Evolutionary conservation across 108 stramenopile species (phyloP), one percentile per base, ranked within the genome.

Genomic region (Licmophora abbreviata): DNA sequence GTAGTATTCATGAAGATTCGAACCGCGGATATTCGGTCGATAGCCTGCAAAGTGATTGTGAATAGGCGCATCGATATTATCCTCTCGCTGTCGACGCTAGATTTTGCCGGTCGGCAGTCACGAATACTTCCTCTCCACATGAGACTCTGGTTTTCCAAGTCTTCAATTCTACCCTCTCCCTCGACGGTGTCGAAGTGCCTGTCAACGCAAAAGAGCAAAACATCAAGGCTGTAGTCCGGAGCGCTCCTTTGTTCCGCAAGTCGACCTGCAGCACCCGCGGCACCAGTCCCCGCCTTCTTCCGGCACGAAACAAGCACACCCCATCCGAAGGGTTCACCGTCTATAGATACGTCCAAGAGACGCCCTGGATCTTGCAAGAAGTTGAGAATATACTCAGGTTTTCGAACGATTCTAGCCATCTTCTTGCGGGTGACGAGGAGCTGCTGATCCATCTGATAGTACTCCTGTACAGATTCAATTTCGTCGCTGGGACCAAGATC

Each of bases 251-350:
- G 44, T 22, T 43, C 21, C 7, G 85, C 85, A 36, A 56, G 48
- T 48, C 69, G 71, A 8, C 85, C 86, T 12, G 86, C 84, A 22
- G 69, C 72, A 12, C 83, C 82, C 5, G 71, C 81, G 4, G 78
- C 62, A 29, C 71, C 72, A 4, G 68, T 77, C n/a, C 83, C 85
- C 29, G 72, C 51, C 28, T 78, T 83, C 48, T 76, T 71, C 59
- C 73, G 77, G 56, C 72, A 85, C 6, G 73, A 48, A 12, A 89
- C 68, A 23, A 95, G 48, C 12, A 86, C 75, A 45, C 86, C 95
- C 92, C 93, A 99, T 20, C 92, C 95, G 71, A 58, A 99, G 45
- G 75, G 68, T 44, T 85, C 78, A 17, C 73, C 78, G 31, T 87
- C 81, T 37, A 92, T 85, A 21, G 66, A 55, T 3, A 86, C 69